Evolutionary conservation across 2,329 filamentous ascomycete species (phyloP).

Genomic region (Fusarium piperis): DNA sequence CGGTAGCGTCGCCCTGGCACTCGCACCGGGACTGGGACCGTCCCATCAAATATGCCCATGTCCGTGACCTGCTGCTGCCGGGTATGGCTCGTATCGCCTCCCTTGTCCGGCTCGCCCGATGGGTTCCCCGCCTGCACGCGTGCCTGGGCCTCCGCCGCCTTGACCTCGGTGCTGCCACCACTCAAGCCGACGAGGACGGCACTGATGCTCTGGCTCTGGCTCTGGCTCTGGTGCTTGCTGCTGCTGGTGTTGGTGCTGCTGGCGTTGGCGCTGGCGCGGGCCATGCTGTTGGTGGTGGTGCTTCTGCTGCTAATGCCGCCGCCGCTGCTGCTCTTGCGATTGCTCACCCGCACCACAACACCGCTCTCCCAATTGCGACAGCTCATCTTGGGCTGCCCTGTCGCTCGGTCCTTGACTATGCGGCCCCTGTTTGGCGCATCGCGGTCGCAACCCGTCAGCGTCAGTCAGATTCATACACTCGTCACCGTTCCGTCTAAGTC

Average conservation of each 20-base stretch:
- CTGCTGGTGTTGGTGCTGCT: conserved; percentile 15
- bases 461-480: conserved; percentile 38
- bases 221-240: background rate
- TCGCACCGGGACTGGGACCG: conserved; percentile 71
- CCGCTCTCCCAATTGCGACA: conserved; percentile 98
- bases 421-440: conserved; percentile 70
- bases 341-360: conserved; percentile 73
- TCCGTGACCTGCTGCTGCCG: conserved; percentile 21
- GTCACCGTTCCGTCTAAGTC: conserved; percentile 31
- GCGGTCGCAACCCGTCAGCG: conserved; percentile 33
- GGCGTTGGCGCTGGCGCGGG: background rate
- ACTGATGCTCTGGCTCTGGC: conserved; percentile 1
- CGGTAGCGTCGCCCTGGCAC: conserved; percentile 64
- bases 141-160: conserved; percentile 34
- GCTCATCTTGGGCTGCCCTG: conserved; percentile 77
- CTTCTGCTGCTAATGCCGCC: conserved; percentile 13
- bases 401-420: conserved; percentile 74
- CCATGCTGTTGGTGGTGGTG: conserved; percentile 18
- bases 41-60: conserved; percentile 59
- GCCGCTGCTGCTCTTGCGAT: conserved; percentile 25
- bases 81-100: conserved; percentile 28
- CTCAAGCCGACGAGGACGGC: conserved; percentile 1
- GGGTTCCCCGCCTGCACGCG: conserved; percentile 28
- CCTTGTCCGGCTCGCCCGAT: conserved; percentile 31
- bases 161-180: conserved; percentile 28